These are phyloP conservation scores for Coemansia sp. DNA, from an alignment of 192 early-diverging fungal genomes.

Conservation along the genomic window DNA sequence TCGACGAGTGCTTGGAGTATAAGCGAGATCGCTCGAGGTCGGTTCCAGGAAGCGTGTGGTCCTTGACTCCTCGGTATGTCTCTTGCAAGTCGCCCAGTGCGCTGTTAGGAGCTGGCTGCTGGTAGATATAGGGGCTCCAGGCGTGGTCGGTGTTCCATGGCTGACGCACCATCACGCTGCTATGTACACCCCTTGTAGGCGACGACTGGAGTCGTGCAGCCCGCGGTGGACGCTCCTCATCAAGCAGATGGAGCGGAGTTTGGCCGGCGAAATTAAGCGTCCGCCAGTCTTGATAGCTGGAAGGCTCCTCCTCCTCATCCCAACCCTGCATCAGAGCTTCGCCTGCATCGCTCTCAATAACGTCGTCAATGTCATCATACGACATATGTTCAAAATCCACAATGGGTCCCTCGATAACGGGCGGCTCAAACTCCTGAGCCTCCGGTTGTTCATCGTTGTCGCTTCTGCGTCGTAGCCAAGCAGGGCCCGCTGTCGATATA, in stretches of 20 bases:
- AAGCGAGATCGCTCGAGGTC: constrained; percentile 16
- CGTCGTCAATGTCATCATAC: background rate
- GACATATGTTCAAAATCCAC: background rate
- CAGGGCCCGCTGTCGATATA: background rate
- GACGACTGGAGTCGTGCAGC: background rate
- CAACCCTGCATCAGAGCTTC: background rate
- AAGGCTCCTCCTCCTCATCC: background rate
- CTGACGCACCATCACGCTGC: constrained; percentile 39
- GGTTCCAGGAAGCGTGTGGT: constrained; percentile 8
- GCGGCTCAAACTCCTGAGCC: background rate
- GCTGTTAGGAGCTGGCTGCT: constrained; percentile 27
- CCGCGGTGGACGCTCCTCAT: background rate
- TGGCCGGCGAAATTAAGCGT: background rate
- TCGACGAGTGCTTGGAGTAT: constrained; percentile 26
- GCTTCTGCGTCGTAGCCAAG: background rate
- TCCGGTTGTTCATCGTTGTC: background rate
- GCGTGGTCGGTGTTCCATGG: constrained; percentile 27
- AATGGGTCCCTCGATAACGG: background rate
- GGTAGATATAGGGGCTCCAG: constrained; percentile 48
- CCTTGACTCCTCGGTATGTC: constrained; percentile 1
- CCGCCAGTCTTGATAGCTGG: background rate
- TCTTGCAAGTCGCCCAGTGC: constrained; percentile 3
- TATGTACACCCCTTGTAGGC: background rate
- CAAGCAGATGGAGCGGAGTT: background rate
- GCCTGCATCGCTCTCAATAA: background rate